Evolutionary conservation across 2,329 filamentous ascomycete species (phyloP), one percentile per base, ranked within the genome.

Genomic region (Hypoxylon sp.): DNA sequence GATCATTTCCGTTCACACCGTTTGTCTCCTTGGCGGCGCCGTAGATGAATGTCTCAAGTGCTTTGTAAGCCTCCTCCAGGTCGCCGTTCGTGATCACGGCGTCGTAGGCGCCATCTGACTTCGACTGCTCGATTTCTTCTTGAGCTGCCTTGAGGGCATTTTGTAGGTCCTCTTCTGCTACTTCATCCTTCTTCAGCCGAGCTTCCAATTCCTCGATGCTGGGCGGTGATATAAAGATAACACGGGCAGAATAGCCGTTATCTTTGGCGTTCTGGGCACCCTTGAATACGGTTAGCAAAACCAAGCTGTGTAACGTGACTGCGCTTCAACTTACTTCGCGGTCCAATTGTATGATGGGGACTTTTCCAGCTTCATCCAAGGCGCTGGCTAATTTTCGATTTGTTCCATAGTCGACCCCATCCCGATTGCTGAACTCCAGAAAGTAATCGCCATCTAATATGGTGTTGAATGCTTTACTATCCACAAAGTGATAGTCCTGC

Each of bases 361-460:
- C 81, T 66, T 86, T 86, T 29, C 80, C 81, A 6, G 73, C 66
- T 34, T 80, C 78, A 12, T 73, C 68, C 16, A 85, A 73, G 8
- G 73, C 72, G 11, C 82, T 79, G 1, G 84, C 73, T 2, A 73
- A 71, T 51, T 78, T 81, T 52, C 72, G 73, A 63, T 75, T 83
- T 2, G 82, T 86, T 15, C 83, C 84, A 53, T 83, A 84, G 56
- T 78, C 72, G 30, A 72, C 68, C 2, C 74, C 78, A 9, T 77
- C 74, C 15, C 75, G 72, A 38, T 75, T 77, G 29, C 73, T 76
- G 54, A 77, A 84, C 64, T 84, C 82, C 27, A 86, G 68, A 30
- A 87, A 77, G 34, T 79, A 76, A 54, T 86, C 83, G 8, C 80
- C 78, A 51, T 86, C 83, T 9, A 82, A 73, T 61, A 87, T 76